Conservation (phyloP, 2,329 filamentous ascomycete genomes). For the Plenodomus tracheiphilus region DNA sequence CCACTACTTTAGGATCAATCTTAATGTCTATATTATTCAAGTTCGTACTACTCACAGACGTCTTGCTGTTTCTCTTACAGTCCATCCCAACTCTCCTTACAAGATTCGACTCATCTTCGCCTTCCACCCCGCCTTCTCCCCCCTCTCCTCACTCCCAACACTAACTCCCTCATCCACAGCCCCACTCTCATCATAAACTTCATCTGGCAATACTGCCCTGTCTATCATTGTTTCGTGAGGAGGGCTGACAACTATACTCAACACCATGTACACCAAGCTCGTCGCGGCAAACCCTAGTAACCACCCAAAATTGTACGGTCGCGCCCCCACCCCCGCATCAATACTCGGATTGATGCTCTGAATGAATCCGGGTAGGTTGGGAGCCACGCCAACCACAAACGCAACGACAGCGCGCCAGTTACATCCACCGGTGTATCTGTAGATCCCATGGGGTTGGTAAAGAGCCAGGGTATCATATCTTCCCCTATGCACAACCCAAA, state of each 20-base stretch:
- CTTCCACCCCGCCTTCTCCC: constrained; percentile 41
- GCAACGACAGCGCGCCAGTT: constrained; percentile 65
- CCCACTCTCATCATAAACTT: constrained; percentile 40
- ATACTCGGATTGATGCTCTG: constrained; percentile 47
- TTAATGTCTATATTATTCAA: no score
- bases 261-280: constrained; percentile 57
- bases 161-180: constrained; percentile 34
- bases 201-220: constrained; percentile 43
- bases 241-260: constrained; percentile 54
- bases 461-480: constrained; percentile 57
- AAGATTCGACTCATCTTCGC: constrained; percentile 37
- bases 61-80: no score
- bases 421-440: constrained; percentile 56
- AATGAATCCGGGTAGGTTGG: constrained; percentile 61
- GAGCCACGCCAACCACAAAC: constrained; percentile 60
- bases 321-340: constrained; percentile 51
- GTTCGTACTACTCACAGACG: no score
- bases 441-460: constrained; percentile 55
- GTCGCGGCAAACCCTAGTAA: constrained; percentile 63
- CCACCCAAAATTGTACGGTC: constrained; percentile 69
- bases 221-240: constrained; percentile 55
- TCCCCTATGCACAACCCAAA: constrained; percentile 58
- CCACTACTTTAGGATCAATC: no score
- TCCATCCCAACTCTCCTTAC: no score
- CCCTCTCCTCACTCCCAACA: constrained; percentile 25